Evolutionary conservation across 176 grass and related monocot genomes (phyloP), one percentile per base, ranked within the genome.

Genomic region (Oryza meyeriana): DNA sequence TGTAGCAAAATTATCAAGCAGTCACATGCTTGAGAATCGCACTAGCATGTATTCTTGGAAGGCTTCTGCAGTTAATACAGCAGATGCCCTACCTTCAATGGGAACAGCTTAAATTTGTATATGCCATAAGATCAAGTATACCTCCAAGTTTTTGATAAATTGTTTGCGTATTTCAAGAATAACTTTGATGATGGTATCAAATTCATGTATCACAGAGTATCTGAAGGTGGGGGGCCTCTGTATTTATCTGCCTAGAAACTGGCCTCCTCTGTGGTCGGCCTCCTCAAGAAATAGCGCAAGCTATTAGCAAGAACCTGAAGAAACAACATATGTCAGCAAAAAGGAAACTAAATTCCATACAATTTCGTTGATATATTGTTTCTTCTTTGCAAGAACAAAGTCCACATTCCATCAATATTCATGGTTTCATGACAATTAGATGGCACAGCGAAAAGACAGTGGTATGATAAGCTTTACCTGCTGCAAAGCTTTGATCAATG

Each of bases 251-350:
- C 47, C 83, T 99, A 99, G 83, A 88, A 95, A 76, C 96, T 99
- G 10, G 39, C 82, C 0, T 99, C 93, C 72, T 99, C 96, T 32
- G 93, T 99, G 20, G 96, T 78, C 2, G 96, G 96, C 74, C 96
- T 81, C 91, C 96, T 93, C 87, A 99, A 91, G 89, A 90, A 99
- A 81, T 99, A 99, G 48, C 87, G 89, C 91, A 99, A 87, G 83
- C 93, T 95, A 86, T 99, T 99, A 27, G 47, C 88, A n/a, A 99
- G 85, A 91, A 95, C 93, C 96, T 99, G 79, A 71, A 83, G 18
- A 29, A 31, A 36, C n/a, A 74, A 81, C 50, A 29, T 58, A 74
- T 71, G 75, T 86, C 17, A 90, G 44, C 85, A 22, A 65, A 66
- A 42, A 31, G 12, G 41, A 47, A 17, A 79, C 58, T 38, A 50